Evolutionary conservation across 1,284 basidiomycete genomes (phyloP).

Genomic region (Pyrrhoderma noxium): DNA sequence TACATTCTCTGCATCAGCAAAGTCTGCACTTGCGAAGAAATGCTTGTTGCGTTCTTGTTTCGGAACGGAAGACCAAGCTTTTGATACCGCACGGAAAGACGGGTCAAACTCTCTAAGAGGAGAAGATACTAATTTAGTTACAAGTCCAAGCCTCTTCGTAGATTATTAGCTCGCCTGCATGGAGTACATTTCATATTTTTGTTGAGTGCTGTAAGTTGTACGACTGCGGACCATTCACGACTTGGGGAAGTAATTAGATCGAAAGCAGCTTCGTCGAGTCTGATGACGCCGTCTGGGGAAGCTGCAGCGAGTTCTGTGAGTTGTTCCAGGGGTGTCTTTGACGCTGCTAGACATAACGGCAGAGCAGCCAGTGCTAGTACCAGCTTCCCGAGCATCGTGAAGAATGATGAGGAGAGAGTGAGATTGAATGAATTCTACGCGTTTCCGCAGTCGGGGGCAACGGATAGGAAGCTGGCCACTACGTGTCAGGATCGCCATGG

Average conservation of each 20-base stretch:
- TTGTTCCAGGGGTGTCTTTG: slow-evolving; percentile 39
- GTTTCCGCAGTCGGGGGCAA: slow-evolving; percentile 20
- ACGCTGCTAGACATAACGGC: slow-evolving; percentile 38
- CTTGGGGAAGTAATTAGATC: slow-evolving; percentile 67
- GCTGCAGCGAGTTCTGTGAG: slow-evolving; percentile 59
- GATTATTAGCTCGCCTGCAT: slow-evolving; percentile 49
- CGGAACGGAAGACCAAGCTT: slow-evolving; percentile 66
- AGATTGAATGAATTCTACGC: background rate
- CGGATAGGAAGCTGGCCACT: background rate
- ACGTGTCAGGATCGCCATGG: slow-evolving; percentile 9
- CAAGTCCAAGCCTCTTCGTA: too few species aligned
- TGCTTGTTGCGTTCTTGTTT: slow-evolving; percentile 62
- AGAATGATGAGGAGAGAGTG: slow-evolving; percentile 13
- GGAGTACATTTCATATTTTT: slow-evolving; percentile 71
- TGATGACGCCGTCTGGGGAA: slow-evolving; percentile 68
- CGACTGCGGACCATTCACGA: slow-evolving; percentile 76
- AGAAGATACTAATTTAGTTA: slow-evolving; percentile 14
- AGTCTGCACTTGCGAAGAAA: slow-evolving; percentile 91
- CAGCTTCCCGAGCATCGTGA: slow-evolving; percentile 34
- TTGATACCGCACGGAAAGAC: slow-evolving; percentile 70
- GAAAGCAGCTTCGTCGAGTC: slow-evolving; percentile 66
- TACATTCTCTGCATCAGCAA: slow-evolving; percentile 63
- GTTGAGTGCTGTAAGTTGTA: slow-evolving; percentile 83
- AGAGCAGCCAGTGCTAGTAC: slow-evolving; percentile 40
- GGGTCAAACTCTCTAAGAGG: slow-evolving; percentile 73